Evolutionary conservation across 495 filamentous ascomycete genomes (phyloP).

Genomic region (Neurospora sp.): DNA sequence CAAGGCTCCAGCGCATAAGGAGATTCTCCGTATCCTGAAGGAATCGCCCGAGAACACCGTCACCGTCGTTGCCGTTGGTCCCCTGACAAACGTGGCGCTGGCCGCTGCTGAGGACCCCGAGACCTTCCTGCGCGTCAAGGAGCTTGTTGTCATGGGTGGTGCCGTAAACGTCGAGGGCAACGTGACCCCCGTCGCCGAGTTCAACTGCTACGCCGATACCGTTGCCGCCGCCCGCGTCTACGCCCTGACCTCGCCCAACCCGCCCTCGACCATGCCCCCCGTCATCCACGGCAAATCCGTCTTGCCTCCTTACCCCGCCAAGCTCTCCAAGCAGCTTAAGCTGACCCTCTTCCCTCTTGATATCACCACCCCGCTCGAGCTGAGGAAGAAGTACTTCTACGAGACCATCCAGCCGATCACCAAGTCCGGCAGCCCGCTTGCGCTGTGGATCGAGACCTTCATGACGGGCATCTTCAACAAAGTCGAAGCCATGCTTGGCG

Average conservation of each 20-base stretch:
- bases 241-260: constrained; percentile 75
- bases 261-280: constrained; percentile 59
- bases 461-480: constrained; percentile 67
- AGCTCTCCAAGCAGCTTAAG: constrained; percentile 55
- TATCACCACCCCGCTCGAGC: constrained; percentile 66
- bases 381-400: constrained; percentile 52
- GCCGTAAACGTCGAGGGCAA: constrained; percentile 74
- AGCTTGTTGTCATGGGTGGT: constrained; percentile 96
- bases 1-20: constrained; percentile 57
- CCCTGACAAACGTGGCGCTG: constrained; percentile 81
- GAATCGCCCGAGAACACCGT: constrained; percentile 75
- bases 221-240: constrained; percentile 80
- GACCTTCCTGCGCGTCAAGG: constrained; percentile 78
- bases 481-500: constrained; percentile 50
- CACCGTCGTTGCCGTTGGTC: constrained; percentile 81
- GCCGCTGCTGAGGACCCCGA: constrained; percentile 78
- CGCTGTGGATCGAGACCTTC: constrained; percentile 72
- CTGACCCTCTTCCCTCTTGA: constrained; percentile 81
- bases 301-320: constrained; percentile 57
- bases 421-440: constrained; percentile 60
- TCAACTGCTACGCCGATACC: constrained; percentile 76
- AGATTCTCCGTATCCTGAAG: constrained; percentile 73
- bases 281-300: constrained; percentile 25
- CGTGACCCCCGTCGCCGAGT: constrained; percentile 68
- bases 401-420: constrained; percentile 40